Evolutionary conservation across 1,284 basidiomycete genomes (phyloP).

Genomic region (Malassezia restricta): DNA sequence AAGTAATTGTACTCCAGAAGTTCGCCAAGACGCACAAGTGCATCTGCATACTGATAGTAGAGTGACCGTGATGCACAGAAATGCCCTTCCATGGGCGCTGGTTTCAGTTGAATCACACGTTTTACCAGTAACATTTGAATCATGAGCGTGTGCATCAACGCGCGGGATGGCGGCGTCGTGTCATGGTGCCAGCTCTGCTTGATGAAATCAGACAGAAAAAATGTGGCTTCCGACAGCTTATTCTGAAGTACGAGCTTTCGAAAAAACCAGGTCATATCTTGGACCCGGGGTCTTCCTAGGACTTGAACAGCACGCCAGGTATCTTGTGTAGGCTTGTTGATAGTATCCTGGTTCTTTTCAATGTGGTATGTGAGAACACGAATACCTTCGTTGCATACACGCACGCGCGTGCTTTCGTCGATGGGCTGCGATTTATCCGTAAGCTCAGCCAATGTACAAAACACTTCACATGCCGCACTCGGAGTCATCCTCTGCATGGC

Average conservation of each 20-base stretch:
- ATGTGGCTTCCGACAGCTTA: background rate
- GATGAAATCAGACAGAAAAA: constrained; percentile 7
- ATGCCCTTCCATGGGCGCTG: background rate
- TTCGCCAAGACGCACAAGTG: constrained; percentile 1
- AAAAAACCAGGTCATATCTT: constrained; percentile 1
- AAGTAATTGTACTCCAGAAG: constrained; percentile 9
- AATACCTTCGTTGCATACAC: no score
- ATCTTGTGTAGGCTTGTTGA: no score
- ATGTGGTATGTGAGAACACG: no score
- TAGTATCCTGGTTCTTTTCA: no score
- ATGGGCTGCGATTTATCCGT: no score
- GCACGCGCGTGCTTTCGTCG: no score
- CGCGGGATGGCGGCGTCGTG: constrained; percentile 6
- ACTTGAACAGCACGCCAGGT: background rate
- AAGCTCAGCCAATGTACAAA: no score
- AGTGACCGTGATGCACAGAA: background rate
- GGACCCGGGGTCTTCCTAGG: background rate
- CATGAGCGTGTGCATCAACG: constrained; percentile 14
- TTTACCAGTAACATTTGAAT: constrained; percentile 7
- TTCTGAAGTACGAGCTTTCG: constrained; percentile 3
- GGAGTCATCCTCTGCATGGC: no score
- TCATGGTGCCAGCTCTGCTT: background rate
- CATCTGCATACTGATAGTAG: constrained; percentile 1
- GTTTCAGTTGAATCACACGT: background rate
- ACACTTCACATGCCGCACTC: no score